These are phyloP conservation scores for Neopestalotiopsis clavispora DNA, from an alignment of 2,329 filamentous ascomycete species.

Conservation along the genomic window DNA sequence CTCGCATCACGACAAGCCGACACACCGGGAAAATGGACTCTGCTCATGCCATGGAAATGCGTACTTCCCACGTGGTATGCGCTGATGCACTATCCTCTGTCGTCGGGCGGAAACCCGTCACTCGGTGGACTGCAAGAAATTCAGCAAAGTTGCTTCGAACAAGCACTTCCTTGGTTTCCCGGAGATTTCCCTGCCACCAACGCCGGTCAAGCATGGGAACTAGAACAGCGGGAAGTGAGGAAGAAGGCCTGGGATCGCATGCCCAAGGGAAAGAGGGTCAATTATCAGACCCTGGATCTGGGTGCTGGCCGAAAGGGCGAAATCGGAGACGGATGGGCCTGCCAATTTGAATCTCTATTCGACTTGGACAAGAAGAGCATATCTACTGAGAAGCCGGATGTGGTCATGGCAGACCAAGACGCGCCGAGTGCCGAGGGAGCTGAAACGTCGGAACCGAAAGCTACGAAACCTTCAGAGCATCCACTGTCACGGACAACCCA, in stretches of 20 bases:
- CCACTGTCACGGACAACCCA: constrained; percentile 39
- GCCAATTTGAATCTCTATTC: constrained; percentile 80
- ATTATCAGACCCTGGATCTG: constrained; percentile 76
- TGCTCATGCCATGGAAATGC: constrained; percentile 90
- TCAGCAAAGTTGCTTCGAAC: constrained; percentile 82
- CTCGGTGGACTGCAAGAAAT: constrained; percentile 84
- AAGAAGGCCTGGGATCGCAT: constrained; percentile 73
- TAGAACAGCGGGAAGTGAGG: constrained; percentile 63
- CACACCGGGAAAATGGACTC: constrained; percentile 74
- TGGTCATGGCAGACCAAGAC: constrained; percentile 19
- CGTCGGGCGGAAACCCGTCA: constrained; percentile 77
- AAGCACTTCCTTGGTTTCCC: constrained; percentile 80
- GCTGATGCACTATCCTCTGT: constrained; percentile 81
- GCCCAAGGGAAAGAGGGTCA: constrained; percentile 80
- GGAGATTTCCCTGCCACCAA: constrained; percentile 81
- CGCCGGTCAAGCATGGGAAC: constrained; percentile 80
- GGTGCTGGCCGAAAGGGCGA: constrained; percentile 80
- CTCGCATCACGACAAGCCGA: constrained; percentile 60
- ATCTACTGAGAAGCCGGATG: constrained; percentile 25
- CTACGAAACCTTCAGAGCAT: constrained; percentile 8
- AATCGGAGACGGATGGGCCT: constrained; percentile 79
- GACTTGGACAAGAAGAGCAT: constrained; percentile 31
- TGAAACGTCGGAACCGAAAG: background rate
- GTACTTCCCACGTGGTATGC: constrained; percentile 85
- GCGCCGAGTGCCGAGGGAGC: constrained; percentile 6